Base-by-base conservation (phyloP, 352 stramenopile species). In the Phytophthora melonis region DNA sequence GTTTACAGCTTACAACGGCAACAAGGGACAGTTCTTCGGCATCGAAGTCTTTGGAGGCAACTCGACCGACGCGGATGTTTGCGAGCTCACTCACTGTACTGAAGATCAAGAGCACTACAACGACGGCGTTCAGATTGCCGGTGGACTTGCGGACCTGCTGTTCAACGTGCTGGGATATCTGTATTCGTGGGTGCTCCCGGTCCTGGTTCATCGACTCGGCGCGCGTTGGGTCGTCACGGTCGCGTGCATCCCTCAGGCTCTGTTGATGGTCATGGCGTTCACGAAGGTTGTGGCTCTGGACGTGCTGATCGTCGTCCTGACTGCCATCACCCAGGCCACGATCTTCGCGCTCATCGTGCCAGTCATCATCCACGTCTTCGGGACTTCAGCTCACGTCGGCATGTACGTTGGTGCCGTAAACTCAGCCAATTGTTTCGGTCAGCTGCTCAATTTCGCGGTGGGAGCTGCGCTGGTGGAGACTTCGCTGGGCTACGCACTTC, bases 341-440 rank as follows among this genome's bases (percentile, higher is more conserved):
- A 57, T 93, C 23, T 91, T 92, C 45, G 79, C 88, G 6, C 77
- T 94, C 58, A 83, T 93, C 32, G 87, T 95, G 16, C 88, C 86
- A 3, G 66, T 94, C 14, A 89, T 92, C 56, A 67, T 93, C 8
- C 81, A 93, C 55, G 77, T 91, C 14, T 88, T 91, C 27, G 88
- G 88, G 1, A 75, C 75, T n/a, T 71, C 77, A 0, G 68, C 78
- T 3, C 76, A 89, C 3, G 75, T 93, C 34, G 88, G 88, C 19
- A 88, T 94, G 75, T 93, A 89, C 58, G 83, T 92, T 10, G 86
- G 88, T 1, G 86, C 88, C 5, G 76, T 93, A 25, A 93, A 93
- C 73, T 93, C 86, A 45, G 83, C 88, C 52, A 91, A 90, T 64
- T 93, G 86, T 68, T 34, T 91, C 1, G 85, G 86, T 6, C 88